Percentiles rank a stretch among this genome's conserved stretches.
Evolutionary conservation across 306 rosid genomes (phyloP).

Genomic region (Prunus padus): DNA sequence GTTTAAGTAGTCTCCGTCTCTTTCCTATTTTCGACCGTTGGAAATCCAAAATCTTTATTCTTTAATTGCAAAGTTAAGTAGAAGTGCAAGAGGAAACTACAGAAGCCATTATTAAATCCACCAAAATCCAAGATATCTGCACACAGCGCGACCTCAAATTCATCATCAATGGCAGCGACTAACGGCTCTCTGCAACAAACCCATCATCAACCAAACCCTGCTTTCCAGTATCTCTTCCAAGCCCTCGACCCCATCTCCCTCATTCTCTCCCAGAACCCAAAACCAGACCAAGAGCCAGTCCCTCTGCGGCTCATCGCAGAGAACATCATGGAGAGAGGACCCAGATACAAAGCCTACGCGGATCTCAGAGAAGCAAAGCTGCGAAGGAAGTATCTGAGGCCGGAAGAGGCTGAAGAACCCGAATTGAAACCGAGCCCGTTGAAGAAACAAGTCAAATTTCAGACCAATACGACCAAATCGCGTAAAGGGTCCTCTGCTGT

Average conservation of each 20-base stretch:
- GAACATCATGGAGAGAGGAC: conserved; percentile 65
- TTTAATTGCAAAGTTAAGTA: conserved; percentile 12
- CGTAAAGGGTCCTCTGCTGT: conserved; percentile 48
- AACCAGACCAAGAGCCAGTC: conserved; percentile 24
- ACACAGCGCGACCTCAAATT: conserved; percentile 15
- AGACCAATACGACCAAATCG: conserved; percentile 17
- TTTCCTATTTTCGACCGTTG: conserved; percentile 62
- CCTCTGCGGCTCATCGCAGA: conserved; percentile 46
- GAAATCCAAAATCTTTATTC: conserved; percentile 12
- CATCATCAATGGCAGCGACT: conserved; percentile 47
- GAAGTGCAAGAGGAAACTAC: conserved; percentile 18
- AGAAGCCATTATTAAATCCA: conserved; percentile 23
- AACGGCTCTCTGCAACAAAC: conserved; percentile 30
- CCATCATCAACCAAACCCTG: conserved; percentile 32
- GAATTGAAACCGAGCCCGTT: conserved; percentile 36
- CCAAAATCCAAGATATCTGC: conserved; percentile 2
- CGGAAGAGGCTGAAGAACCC: conserved; percentile 17
- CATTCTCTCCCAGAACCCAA: conserved; percentile 51
- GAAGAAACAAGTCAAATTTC: conserved; percentile 71
- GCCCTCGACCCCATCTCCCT: conserved; percentile 72
- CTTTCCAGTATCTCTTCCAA: conserved; percentile 46
- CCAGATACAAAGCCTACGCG: conserved; percentile 70
- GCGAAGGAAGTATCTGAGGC: conserved; percentile 34
- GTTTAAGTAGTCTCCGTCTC: conserved; percentile 8
- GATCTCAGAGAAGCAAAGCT: conserved; percentile 63